Evolutionary conservation across 202 grass and related monocot species (phyloP), one percentile per base, ranked within the genome.

Genomic region (Eragrostis tef): DNA sequence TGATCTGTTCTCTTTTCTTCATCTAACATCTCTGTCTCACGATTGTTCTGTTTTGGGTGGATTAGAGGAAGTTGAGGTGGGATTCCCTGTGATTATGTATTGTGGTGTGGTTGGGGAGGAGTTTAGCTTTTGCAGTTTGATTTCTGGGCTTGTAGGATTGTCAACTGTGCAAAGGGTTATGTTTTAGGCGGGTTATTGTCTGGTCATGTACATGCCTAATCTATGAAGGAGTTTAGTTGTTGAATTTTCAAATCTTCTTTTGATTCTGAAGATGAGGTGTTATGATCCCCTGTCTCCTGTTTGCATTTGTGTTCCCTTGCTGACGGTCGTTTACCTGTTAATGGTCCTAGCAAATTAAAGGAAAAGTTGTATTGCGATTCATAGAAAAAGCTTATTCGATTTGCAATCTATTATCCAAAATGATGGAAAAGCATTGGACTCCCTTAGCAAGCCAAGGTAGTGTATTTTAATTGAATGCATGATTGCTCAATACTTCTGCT

Each of bases 151-250:
- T 73, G 65, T 77, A 85, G 87, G 83, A 42, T 73, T 89, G 78
- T 75, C 62, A 77, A 59, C 78, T 89, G 87, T 89, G 63, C 41
- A 71, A 73, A 81, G 66, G 29, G 24, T 52, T 65, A 15, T 52
- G 78, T 34, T 51, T 51, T 84, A 68, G 86, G 45, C 71, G 64
- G 45, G 50, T 31, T 67, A 27, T 25, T 21, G 43, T 74, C 51
- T 49, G 34, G n/a, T 45, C 77, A 24, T 89, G 73, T 86, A 81
- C 83, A 86, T 89, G 59, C 86, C 46, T 71, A 78, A 78, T 73
- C 44, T 86, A 82, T 78, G 21, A 78, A 77, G 58, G 51, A 73
- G 31, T 25, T 43, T 67, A 72, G 4, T 11, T 21, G 56, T 71
- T 81, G n/a, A 71, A 22, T 72, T 81, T 58, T 77, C 15, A 46